Evolutionary conservation across 2,329 filamentous ascomycete genomes (phyloP).

Genomic region (Talaromyces sp.): DNA sequence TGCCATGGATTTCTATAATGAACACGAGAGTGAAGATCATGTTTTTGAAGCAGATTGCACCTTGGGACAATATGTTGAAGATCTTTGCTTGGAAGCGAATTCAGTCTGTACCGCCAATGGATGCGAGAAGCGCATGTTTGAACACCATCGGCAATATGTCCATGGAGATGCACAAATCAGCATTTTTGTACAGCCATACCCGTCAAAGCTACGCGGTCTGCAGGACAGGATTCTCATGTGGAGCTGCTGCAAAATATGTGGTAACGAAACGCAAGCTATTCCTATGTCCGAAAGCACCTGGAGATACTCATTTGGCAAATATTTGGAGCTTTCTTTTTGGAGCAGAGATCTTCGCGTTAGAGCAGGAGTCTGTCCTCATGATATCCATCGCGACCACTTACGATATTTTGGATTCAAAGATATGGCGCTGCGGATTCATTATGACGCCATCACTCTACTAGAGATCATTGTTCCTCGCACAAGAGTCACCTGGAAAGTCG

Average conservation of each 20-base stretch:
- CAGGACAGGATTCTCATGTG: conserved; percentile 88
- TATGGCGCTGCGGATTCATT: conserved; percentile 81
- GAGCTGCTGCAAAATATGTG: conserved; percentile 91
- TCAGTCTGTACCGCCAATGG: conserved; percentile 75
- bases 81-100: conserved; percentile 71
- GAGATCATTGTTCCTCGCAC: conserved; percentile 90
- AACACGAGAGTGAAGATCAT: conserved; percentile 65
- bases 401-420: conserved; percentile 89
- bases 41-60: conserved; percentile 81
- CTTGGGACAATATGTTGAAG: conserved; percentile 90
- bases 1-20: conserved; percentile 87
- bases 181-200: conserved; percentile 75
- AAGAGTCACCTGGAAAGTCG: conserved; percentile 94
- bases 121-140: conserved; percentile 81
- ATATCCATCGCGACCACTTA: conserved; percentile 86
- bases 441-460: conserved; percentile 84
- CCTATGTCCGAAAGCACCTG: conserved; percentile 92
- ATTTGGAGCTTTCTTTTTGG: conserved; percentile 97
- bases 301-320: conserved; percentile 98
- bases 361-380: conserved; percentile 78
- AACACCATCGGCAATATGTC: conserved; percentile 95
- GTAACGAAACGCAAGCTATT: conserved; percentile 81
- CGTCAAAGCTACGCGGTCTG: conserved; percentile 59
- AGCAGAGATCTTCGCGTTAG: conserved; percentile 71
- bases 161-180: conserved; percentile 93